Base-by-base conservation (phyloP, 495 filamentous ascomycete species). In the Hypoxylon cercidicola region DNA sequence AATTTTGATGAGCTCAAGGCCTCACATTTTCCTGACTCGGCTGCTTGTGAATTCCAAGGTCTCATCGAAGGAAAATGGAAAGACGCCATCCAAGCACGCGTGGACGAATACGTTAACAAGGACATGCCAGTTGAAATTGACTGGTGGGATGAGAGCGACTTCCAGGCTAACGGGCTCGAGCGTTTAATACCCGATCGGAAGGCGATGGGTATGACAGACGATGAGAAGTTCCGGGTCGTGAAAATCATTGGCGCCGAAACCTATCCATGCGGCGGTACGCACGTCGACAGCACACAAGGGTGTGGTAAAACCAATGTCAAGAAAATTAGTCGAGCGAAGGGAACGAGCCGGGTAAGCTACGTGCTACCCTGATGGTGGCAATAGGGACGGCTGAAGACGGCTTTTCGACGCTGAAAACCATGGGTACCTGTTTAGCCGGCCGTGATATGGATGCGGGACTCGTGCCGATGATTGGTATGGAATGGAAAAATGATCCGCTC, bases 181-280 rank as follows among this genome's bases (percentile, higher is more conserved):
- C 71, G 79, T 47, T 60, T 84, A 49, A 78, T 86, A 43, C 84
- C 84, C 1, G 82, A 84, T 49, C 72, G 75, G 32, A 72, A 75
- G 58, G 60, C 72, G 18, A 73, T 82, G 67, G 72, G 74, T 25
- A 65, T 77, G 70, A 58, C 72, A 15, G 71, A 78, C 0, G 69
- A 78, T 3, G 81, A 84, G 70, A 83, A 81, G 69, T 82, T 78
- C 55, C 72, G 79, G 18, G 78, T 79, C 1, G 87, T 88, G 19
- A 80, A 81, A 55, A 86, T 88, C 57, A 79, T 82, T 10, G 87
- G 85, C 0, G 78, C 79, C 20, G 86, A 85, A 70, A 78, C 76
- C 32, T 87, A 88, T 74, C 87, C 87, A 1, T 90, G 87, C 63
- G 87, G 87, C 3, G 87, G 87, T 0, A 90, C 87, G 37, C 87